Evolutionary conservation across 345 rosid species (phyloP).

Genomic region (Eucalyptus microcorys): DNA sequence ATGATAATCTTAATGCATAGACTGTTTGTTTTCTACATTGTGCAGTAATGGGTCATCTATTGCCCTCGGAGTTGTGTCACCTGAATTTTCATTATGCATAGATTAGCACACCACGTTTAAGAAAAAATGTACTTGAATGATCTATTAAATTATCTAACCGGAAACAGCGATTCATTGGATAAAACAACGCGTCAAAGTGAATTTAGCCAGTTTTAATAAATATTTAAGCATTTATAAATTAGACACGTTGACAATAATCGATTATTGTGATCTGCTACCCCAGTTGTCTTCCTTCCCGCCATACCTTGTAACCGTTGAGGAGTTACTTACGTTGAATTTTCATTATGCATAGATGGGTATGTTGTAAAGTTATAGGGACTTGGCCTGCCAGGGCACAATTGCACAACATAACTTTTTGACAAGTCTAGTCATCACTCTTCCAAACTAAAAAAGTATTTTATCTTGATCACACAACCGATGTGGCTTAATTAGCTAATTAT

Average conservation of each 20-base stretch:
- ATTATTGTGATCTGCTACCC: too few relatives aligned
- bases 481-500: not conserved
- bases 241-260: too few relatives aligned
- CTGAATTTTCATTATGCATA: not conserved
- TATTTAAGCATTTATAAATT: not conserved
- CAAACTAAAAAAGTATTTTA: not conserved
- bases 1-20: not conserved
- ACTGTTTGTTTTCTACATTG: not conserved
- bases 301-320: too few relatives aligned
- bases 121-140: not conserved
- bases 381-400: not conserved
- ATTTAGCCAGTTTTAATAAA: not conserved
- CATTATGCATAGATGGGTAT: not conserved
- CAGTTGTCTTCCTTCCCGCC: too few relatives aligned
- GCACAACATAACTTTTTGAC: rapidly evolving
- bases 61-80: not conserved
- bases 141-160: not conserved
- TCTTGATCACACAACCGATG: not conserved
- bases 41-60: not conserved
- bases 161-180: not conserved
- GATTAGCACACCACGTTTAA: not conserved
- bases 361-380: not conserved
- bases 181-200: not conserved
- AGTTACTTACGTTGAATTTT: too few relatives aligned
- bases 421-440: not conserved